Base-by-base conservation (phyloP, 164 flowering plant species). In the Vitis labrusca region DNA sequence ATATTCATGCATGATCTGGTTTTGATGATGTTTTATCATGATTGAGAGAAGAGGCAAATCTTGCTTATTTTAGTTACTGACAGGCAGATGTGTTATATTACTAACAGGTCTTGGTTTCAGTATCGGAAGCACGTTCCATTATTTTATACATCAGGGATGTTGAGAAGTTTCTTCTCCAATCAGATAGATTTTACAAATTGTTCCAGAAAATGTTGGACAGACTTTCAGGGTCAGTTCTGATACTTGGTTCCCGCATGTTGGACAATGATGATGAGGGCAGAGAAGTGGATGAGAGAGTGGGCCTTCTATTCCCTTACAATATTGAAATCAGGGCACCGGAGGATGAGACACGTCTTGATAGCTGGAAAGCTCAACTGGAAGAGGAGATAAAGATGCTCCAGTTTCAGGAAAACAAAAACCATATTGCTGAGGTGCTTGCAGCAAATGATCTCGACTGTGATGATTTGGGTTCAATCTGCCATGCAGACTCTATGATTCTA, bases 381-480 rank as follows among this genome's bases (percentile, higher is more conserved):
- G 84, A 84, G 67, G 87, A 82, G 71, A 76, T 80, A 78, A 84
- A 80, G 76, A 57, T 66, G 58, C 63, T 82, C 29, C 82, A 78
- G 66, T 70, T 74, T 64, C 82, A 76, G 60, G 87, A 84, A 63
- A 84, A 84, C 76, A 82, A 71, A 63, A 84, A 82, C 65, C 87
- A 84, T 59, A 80, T 84, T 48, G 78, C 82, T 37, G 85, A 84
- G 62, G 85, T 82, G 10, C 82, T 84, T 23, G 82, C 87, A 17
- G 80, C 77, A 50, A 84, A 82, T 76, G 85, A 84, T 64, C 73
- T 84, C 61, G 84, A 80, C 29, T 84, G 87, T 67, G 84, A 80
- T 66, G 87, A 84, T 67, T 54, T 84, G 68, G 81, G 72, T 55
- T 80, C 82, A 15, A 80, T 84, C 69, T 84, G 82, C 52, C 76